phyloP scores from a whole-genome alignment of 2,329 filamentous ascomycete genomes.

The Bipolaris oryzae region DNA sequence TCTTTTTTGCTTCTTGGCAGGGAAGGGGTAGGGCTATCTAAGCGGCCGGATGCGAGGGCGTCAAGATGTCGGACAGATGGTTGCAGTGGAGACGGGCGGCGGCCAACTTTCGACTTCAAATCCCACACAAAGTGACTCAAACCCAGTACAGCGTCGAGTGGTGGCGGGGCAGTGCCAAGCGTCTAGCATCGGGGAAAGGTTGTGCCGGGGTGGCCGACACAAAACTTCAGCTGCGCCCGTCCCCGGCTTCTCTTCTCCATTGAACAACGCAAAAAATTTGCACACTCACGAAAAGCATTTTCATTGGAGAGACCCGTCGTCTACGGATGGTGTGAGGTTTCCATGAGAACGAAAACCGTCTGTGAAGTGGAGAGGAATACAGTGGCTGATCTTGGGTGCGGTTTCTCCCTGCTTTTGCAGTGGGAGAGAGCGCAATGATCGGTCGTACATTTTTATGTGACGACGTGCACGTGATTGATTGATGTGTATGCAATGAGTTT shows the following conservation, averaged over 20 bases:
- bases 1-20: background rate
- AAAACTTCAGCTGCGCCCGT: slow-evolving; percentile 34
- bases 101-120: slow-evolving; percentile 24
- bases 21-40: background rate
- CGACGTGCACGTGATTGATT: background rate
- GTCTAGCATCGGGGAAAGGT: slow-evolving; percentile 21
- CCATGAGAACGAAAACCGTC: slow-evolving; percentile 66
- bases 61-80: slow-evolving; percentile 5
- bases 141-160: slow-evolving; percentile 35
- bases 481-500: background rate
- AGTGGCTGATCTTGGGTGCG: slow-evolving; percentile 64
- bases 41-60: background rate
- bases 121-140: slow-evolving; percentile 44
- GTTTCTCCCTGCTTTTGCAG: slow-evolving; percentile 55
- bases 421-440: slow-evolving; percentile 66
- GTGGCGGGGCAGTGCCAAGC: slow-evolving; percentile 32
- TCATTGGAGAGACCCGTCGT: slow-evolving; percentile 55
- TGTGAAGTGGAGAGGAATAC: slow-evolving; percentile 60
- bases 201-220: slow-evolving; percentile 23
- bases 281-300: slow-evolving; percentile 64
- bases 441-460: slow-evolving; percentile 54
- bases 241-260: slow-evolving; percentile 50
- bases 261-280: slow-evolving; percentile 64
- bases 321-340: slow-evolving; percentile 48
- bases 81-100: slow-evolving; percentile 16